These are phyloP conservation scores for Backusella sp. DNA, from an alignment of 192 early-diverging fungal species.

Conservation along the genomic window DNA sequence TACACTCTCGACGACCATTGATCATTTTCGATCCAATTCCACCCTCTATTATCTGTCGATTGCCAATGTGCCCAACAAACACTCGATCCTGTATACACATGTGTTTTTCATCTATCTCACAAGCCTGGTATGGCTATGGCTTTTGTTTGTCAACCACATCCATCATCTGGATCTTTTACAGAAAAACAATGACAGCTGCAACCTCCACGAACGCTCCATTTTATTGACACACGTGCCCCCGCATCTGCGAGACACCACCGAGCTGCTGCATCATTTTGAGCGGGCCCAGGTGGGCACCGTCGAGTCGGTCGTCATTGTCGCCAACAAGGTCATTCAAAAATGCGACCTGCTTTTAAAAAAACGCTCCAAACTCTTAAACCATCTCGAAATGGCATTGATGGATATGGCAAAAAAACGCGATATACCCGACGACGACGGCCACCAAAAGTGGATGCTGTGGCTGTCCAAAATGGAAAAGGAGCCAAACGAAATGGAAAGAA, in stretches of 20 bases:
- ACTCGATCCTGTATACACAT: constrained; percentile 52
- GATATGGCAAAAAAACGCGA: constrained; percentile 15
- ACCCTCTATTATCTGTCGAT: constrained; percentile 38
- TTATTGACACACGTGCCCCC: constrained; percentile 29
- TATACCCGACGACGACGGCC: background rate
- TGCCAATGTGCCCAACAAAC: constrained; percentile 40
- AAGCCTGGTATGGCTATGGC: constrained; percentile 50
- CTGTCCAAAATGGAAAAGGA: background rate
- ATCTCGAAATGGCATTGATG: constrained; percentile 24
- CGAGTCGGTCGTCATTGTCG: constrained; percentile 22
- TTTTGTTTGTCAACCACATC: constrained; percentile 56
- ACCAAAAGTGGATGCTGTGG: background rate
- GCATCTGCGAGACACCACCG: constrained; percentile 16
- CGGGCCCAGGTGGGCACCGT: constrained; percentile 19
- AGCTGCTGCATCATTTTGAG: constrained; percentile 22
- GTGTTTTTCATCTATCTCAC: constrained; percentile 46
- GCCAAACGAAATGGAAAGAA: background rate
- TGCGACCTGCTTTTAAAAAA: constrained; percentile 23
- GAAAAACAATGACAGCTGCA: constrained; percentile 19
- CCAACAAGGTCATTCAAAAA: constrained; percentile 12
- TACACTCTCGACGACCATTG: constrained; percentile 2
- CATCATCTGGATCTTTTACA: constrained; percentile 52
- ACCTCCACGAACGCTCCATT: constrained; percentile 24
- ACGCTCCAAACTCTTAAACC: constrained; percentile 17
- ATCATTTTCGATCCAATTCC: constrained; percentile 27